A percentile compares a stretch with the other conserved stretches of the same genome.
Evolutionary conservation across 2,329 filamentous ascomycete species (phyloP).

Genomic region (Coniella lustricola): DNA sequence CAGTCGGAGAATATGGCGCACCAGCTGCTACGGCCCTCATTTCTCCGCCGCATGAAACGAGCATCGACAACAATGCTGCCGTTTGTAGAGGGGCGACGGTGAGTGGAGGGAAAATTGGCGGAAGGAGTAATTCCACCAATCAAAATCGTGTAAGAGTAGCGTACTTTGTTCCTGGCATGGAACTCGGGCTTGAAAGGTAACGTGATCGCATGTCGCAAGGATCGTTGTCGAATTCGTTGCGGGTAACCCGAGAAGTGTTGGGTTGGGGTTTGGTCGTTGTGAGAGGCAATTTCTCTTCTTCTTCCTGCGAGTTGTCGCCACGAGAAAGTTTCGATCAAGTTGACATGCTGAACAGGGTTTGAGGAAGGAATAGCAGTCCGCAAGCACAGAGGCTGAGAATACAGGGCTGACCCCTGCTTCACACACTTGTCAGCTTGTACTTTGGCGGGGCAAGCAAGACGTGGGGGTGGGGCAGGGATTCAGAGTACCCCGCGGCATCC

Average conservation of each 20-base stretch:
- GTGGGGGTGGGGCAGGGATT: constrained; percentile 3
- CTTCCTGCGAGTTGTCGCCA: too few relatives aligned
- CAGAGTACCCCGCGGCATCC: background rate
- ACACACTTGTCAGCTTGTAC: background rate
- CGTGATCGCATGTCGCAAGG: too few relatives aligned
- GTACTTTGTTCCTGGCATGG: background rate
- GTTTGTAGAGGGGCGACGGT: background rate
- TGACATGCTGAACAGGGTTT: too few relatives aligned
- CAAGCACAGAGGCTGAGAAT: too few relatives aligned
- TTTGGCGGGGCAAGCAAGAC: constrained; percentile 2
- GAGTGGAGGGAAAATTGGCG: constrained; percentile 11
- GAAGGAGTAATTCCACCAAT: constrained; percentile 13
- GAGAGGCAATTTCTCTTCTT: too few relatives aligned
- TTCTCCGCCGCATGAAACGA: background rate
- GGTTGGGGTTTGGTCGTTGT: too few relatives aligned
- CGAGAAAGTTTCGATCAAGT: too few relatives aligned
- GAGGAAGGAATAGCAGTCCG: too few relatives aligned
- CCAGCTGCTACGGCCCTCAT: background rate
- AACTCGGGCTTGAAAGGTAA: background rate
- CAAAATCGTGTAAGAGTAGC: background rate
- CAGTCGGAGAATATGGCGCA: background rate
- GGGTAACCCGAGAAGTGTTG: too few relatives aligned
- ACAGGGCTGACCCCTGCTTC: background rate
- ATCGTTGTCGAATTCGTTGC: too few relatives aligned
- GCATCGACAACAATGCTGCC: background rate